Conservation (phyloP, 108 stramenopile genomes). For the Hondaea fermentalgiana region DNA sequence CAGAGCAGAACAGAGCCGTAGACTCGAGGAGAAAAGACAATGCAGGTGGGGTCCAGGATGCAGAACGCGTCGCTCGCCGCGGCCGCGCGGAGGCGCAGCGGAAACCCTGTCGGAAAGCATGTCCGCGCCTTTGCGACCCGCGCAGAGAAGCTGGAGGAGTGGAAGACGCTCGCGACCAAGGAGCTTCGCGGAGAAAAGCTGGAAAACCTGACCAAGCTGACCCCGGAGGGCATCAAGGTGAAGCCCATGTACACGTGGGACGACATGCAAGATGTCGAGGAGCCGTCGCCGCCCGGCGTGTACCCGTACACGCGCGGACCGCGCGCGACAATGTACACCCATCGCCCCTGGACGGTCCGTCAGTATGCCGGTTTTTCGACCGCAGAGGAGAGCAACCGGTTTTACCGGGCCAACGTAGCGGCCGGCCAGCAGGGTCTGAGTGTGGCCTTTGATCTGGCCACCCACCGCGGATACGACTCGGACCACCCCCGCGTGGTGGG, state of each 20-base stretch:
- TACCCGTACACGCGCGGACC: constrained; percentile 94
- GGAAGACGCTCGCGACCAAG: neutral
- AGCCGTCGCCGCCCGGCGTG: constrained; percentile 56
- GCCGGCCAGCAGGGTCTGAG: constrained; percentile 88
- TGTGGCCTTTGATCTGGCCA: constrained; percentile 93
- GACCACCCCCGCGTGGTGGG: constrained; percentile 88
- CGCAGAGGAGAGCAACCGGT: constrained; percentile 89
- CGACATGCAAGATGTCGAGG: constrained; percentile 49
- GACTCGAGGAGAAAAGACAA: too few species aligned
- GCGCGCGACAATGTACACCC: constrained; percentile 94
- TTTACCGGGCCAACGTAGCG: constrained; percentile 74
- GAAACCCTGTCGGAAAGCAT: neutral
- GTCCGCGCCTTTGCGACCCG: neutral
- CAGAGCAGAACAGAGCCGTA: too few species aligned
- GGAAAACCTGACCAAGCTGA: constrained; percentile 26
- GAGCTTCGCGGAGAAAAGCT: neutral
- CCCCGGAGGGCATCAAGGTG: constrained; percentile 70
- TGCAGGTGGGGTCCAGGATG: too few species aligned
- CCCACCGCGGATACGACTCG: constrained; percentile 93
- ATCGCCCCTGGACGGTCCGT: constrained; percentile 54
- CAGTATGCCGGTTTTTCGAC: constrained; percentile 94
- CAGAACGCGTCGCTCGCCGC: neutral
- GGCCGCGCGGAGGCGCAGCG: neutral
- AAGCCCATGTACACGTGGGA: constrained; percentile 79
- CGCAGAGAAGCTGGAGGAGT: neutral